Conservation (phyloP, 2,329 filamentous ascomycete genomes). For the Botrytis byssoidea region DNA sequence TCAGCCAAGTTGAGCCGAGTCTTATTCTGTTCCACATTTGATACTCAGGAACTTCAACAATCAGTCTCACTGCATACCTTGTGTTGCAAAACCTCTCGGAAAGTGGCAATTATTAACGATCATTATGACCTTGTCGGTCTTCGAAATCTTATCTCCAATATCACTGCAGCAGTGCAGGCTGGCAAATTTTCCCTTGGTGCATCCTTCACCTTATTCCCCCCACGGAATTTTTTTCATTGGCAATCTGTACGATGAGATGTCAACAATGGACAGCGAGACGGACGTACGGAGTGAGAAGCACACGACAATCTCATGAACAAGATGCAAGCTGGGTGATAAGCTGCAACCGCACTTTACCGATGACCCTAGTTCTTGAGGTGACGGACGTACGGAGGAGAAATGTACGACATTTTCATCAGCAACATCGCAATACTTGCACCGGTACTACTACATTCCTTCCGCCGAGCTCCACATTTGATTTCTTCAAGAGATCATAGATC, state of each 20-base stretch:
- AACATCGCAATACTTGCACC: background rate
- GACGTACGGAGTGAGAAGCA: slow-evolving; percentile 4
- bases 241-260: slow-evolving; percentile 6
- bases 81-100: background rate
- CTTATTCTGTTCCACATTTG: background rate
- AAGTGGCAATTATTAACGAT: slow-evolving; percentile 5
- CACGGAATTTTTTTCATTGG: slow-evolving; percentile 1
- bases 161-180: slow-evolving; percentile 11
- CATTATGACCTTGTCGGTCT: background rate
- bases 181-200: background rate
- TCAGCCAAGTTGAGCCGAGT: slow-evolving; percentile 3
- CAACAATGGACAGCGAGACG: background rate
- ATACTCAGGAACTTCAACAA: slow-evolving; percentile 1
- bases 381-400: background rate
- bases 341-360: slow-evolving; percentile 5
- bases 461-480: background rate
- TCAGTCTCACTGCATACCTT: slow-evolving; percentile 13
- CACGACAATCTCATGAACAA: background rate
- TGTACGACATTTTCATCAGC: slow-evolving; percentile 5
- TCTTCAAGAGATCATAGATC: background rate
- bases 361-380: slow-evolving; percentile 2
- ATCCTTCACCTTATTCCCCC: background rate
- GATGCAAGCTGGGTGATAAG: background rate
- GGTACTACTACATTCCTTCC: background rate
- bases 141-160: slow-evolving; percentile 7